Base-by-base conservation (phyloP, 139 green algal species). In the Chlamydomonas eustigma region DNA sequence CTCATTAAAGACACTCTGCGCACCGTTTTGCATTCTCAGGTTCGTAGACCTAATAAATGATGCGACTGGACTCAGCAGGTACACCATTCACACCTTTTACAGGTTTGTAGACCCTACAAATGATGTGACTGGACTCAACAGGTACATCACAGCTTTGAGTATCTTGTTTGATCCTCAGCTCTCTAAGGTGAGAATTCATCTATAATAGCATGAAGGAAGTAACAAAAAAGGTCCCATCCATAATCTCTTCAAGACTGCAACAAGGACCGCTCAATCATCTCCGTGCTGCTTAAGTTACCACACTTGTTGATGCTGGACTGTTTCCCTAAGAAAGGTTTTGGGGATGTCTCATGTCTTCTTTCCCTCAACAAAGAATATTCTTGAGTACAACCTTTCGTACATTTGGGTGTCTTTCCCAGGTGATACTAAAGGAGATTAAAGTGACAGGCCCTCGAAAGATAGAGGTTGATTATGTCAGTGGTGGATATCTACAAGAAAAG, bases 21-120 rank as follows among this genome's bases (percentile, higher is more conserved):
- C 12, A n/a, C n/a, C n/a, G n/a, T n/a, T n/a, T n/a, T n/a, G n/a
- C n/a, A n/a, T 28, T 22, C 18, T 31, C 65, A 83, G 80, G 28
- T 97, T 97, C 81, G 83, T 83, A 12, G 92, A 97, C 78, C 92
- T 92, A 2, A 96, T 92, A 39, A 97, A 95, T 50, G 84, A 93
- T 34, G 84, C 92, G 1, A 74, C 72, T 2, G 91, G 91, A 5
- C 52, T 84, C 36, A 75, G 68, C 64, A 71, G 68, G 22, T 84
- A 84, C 72, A 12, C 80, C 2, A 80, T n/a, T n/a, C n/a, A n/a
- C n/a, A n/a, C n/a, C n/a, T n/a, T 28, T 22, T 31, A 8, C 65
- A 83, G 80, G 28, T 97, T 97, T 83, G 83, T 83, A 12, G 92
- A 97, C 78, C 92, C 92, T 2, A 96, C 92, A 39, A 97, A 95